Evolutionary conservation across 176 grass and related monocot species (phyloP).

Genomic region (Olyra latifolia): DNA sequence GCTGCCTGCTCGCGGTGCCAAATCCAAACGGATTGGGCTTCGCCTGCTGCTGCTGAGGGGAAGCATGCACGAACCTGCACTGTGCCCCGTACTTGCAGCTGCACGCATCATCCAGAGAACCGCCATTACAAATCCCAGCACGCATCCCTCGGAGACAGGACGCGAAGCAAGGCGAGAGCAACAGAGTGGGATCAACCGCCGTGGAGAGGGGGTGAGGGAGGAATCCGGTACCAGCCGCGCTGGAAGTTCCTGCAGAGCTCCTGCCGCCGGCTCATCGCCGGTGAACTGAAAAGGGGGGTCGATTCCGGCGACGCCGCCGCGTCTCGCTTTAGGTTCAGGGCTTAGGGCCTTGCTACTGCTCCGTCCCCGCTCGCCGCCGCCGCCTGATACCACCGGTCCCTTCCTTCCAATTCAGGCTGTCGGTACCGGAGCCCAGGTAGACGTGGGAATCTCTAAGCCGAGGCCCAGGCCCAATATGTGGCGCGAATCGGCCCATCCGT

Average conservation of each 20-base stretch:
- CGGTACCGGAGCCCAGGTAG: neutral
- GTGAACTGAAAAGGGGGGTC: neutral
- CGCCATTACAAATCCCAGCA: constrained; percentile 6
- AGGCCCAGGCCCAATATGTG: no score
- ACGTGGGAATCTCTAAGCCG: no score
- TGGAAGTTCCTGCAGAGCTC: constrained; percentile 82
- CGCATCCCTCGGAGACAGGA: neutral
- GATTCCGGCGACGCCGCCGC: neutral
- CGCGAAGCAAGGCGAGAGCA: neutral
- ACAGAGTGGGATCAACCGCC: neutral
- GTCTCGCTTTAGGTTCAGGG: neutral
- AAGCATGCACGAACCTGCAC: constrained; percentile 70
- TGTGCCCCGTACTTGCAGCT: constrained; percentile 84
- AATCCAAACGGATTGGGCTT: constrained; percentile 78
- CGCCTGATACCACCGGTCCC: neutral
- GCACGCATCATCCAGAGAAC: constrained; percentile 22
- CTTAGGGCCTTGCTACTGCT: neutral
- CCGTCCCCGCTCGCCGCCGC: neutral
- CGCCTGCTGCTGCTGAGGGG: constrained; percentile 42
- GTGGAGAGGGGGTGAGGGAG: neutral
- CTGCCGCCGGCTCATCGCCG: constrained; percentile 59
- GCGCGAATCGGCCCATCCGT: no score
- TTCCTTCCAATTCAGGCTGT: neutral
- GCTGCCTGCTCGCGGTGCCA: constrained; percentile 43
- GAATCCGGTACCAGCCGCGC: constrained; percentile 50